phyloP scores from a whole-genome alignment of 1,284 basidiomycete species.

The Pterulicium gracile region DNA sequence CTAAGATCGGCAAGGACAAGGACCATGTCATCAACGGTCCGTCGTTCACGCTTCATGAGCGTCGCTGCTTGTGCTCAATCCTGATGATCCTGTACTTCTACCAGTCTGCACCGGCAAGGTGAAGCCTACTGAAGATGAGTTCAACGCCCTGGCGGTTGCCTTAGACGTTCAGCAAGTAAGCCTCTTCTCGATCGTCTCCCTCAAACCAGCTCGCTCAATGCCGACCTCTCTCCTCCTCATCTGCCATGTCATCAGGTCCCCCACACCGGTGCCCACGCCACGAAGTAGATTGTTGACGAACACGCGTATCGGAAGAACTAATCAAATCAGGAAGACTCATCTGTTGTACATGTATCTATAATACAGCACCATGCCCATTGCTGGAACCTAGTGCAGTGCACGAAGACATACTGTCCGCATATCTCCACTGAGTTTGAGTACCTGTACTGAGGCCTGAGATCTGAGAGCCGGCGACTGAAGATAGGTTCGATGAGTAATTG shows the following conservation, averaged over 20 bases:
- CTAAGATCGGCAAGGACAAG: background rate
- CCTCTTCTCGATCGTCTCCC: background rate
- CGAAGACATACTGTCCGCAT: no score
- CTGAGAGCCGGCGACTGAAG: no score
- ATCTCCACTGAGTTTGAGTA: no score
- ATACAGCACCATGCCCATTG: no score
- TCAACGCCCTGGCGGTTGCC: background rate
- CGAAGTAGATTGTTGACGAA: no score
- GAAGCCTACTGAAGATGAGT: background rate
- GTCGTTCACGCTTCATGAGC: background rate
- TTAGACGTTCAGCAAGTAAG: background rate
- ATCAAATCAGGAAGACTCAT: no score
- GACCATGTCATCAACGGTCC: background rate
- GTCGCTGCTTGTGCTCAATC: background rate
- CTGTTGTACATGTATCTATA: no score
- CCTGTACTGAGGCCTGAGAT: no score
- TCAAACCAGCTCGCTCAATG: background rate
- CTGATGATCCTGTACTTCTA: background rate
- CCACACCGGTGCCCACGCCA: background rate
- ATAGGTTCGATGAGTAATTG: no score
- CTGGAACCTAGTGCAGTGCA: no score
- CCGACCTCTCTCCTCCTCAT: background rate
- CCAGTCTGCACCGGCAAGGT: background rate
- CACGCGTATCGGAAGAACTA: no score
- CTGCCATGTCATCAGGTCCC: background rate